Evolutionary conservation across 208 protist species (phyloP).

Genomic region (Acanthamoeba healyi): DNA sequence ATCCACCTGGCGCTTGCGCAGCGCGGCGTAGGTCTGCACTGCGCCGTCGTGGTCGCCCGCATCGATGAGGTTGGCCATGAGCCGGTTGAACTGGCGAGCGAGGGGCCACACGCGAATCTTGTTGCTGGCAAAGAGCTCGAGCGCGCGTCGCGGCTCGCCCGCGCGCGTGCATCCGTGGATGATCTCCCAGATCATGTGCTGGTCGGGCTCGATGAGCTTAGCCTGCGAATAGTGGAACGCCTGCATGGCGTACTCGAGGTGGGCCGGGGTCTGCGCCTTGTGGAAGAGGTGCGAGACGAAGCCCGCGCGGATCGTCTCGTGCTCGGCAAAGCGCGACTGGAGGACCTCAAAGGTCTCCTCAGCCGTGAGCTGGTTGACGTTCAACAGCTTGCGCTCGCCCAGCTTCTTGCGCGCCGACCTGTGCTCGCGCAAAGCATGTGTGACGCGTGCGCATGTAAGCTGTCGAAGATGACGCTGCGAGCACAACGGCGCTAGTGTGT

Average conservation of each 20-base stretch:
- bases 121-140: neutral
- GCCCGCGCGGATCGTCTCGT: neutral
- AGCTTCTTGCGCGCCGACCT: neutral
- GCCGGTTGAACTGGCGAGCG: constrained; percentile 9
- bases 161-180: neutral
- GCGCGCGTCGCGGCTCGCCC: neutral
- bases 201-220: constrained; percentile 1
- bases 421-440: too few species aligned
- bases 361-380: neutral
- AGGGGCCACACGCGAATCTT: neutral
- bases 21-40: neutral
- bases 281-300: constrained; percentile 17
- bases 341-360: neutral
- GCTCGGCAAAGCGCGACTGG: neutral
- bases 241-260: neutral
- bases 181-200: constrained; percentile 13
- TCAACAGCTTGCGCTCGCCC: too few species aligned
- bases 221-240: constrained; percentile 5
- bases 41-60: neutral
- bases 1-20: neutral
- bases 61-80: neutral
- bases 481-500: too few species aligned
- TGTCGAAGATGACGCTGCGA: too few species aligned
- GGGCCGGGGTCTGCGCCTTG: neutral
- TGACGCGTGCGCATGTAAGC: too few species aligned